Evolutionary conservation across 2,329 filamentous ascomycete genomes (phyloP), one percentile per base, ranked within the genome.

Genomic region (Alternaria ventricosa): DNA sequence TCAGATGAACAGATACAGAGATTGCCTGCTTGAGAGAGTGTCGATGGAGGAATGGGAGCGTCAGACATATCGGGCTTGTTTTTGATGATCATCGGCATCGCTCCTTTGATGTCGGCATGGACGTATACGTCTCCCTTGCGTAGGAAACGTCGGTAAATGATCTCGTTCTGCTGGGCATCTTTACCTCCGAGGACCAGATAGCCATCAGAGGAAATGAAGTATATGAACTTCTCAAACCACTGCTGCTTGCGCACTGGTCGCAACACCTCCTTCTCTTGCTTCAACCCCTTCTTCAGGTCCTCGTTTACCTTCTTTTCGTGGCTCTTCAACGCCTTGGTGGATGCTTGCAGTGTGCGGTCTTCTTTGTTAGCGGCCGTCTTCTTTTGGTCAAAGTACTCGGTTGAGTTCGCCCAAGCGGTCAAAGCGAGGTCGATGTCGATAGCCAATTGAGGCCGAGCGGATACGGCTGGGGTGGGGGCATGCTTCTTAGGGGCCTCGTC

Each of bases 211-310:
- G 94, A 97, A 71, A 98, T 88, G 81, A 99, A 99, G 87, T 93
- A 98, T 27, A 90, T 84, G 73, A 97, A 99, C 80, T 99, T 99
- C 75, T 99, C 96, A 71, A 97, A 99, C 96, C 96, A 99, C 73
- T 94, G 87, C 69, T 90, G 91, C 74, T 90, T 91, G 60, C 96
- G 88, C 9, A 97, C 90, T 0, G 92, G 93, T 49, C 94, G 89
- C 10, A 98, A 82, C 2, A 96, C 84, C 20, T 93, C 90, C 78
- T 97, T 97, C 80, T 98, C 96, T 75, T 96, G 91, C 82, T 97
- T 97, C 60, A 98, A 80, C 0, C 90, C 91, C 74, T 94, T 95
- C 81, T 92, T 96, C 22, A 98, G 84, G 76, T 97, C 93, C 12
- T 92, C 88, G 5, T 87, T 85, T 22, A 98, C 94, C 81, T 97